Base-by-base conservation (phyloP, 2,329 filamentous ascomycete species). In the Microdochium paspali region DNA sequence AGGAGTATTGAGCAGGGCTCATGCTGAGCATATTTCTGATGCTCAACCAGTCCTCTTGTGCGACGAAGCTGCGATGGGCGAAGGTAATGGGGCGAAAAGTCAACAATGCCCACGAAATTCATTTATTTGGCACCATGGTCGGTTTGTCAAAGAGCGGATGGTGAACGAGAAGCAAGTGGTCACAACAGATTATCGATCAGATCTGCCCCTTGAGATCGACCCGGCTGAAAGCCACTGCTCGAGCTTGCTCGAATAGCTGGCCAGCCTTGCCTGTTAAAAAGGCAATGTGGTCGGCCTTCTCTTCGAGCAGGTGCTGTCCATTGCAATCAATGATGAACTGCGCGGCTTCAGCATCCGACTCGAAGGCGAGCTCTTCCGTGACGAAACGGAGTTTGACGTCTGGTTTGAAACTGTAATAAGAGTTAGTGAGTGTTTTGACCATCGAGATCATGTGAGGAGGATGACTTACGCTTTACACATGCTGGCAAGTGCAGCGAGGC, bases 191-290 rank as follows among this genome's bases (percentile, higher is more conserved):
- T 39, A 55, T 28, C 45, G 47, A 56, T 84, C 72, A 93, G 62
- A 96, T 95, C 70, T 97, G 91, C 61, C 91, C 90, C 72, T 97
- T 96, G 73, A 97, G 94, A 70, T 97, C 90, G 73, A 97, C 85
- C 63, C 83, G 84, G 61, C 81, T 79, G 68, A 95, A 94, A 44
- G 91, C 91, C 52, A 77, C 74, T 32, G 73, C 67, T 63, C 84
- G 85, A 50, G 87, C 80, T 46, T 70, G 64, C 62, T 96, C 89
- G 66, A 97, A 95, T 20, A 85, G 68, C 39, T 66, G 62, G 46
- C 78, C 79, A 45, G 85, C 87, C 69, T 90, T 90, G 58, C 79
- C 81, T 42, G 85, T 84, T 57, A 87, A 65, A 61, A 95, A 84
- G 52, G 79, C 74, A 56, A 90, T 85, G 53, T 81, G 79, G 53